Conservation (phyloP, 2,329 filamentous ascomycete genomes). For the Phymatotrichopsis omnivora region DNA sequence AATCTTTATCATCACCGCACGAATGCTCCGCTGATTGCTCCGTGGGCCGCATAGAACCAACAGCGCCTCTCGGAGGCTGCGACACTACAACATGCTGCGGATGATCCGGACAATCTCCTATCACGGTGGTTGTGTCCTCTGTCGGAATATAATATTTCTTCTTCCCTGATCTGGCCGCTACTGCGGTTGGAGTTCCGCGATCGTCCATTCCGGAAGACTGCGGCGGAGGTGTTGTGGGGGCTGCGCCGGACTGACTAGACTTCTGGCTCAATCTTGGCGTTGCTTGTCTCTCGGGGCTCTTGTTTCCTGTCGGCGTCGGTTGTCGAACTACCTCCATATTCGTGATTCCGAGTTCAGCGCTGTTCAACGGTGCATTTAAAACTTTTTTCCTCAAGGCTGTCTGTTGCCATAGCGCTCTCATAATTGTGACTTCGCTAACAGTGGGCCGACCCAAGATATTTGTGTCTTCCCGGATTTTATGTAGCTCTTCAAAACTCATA, state of each 20-base stretch:
- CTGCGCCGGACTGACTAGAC: slow-evolving; percentile 18
- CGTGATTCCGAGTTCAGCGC: slow-evolving; percentile 45
- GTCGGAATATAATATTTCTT: slow-evolving; percentile 26
- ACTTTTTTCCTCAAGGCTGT: slow-evolving; percentile 48
- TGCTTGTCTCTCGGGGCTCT: slow-evolving; percentile 15
- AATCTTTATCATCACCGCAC: slow-evolving; percentile 33
- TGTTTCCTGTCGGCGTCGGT: slow-evolving; percentile 25
- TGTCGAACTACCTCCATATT: slow-evolving; percentile 32
- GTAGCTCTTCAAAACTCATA: slow-evolving; percentile 48
- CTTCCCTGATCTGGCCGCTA: slow-evolving; percentile 6
- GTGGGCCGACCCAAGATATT: slow-evolving; percentile 47
- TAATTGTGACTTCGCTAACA: slow-evolving; percentile 46
- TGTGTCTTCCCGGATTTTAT: slow-evolving; percentile 43
- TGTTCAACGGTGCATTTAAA: slow-evolving; percentile 42
- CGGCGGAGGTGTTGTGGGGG: slow-evolving; percentile 17
- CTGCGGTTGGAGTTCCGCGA: slow-evolving; percentile 17
- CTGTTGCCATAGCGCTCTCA: slow-evolving; percentile 48
- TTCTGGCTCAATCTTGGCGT: slow-evolving; percentile 24
- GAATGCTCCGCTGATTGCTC: too few relatives aligned
- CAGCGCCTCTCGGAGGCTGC: slow-evolving; percentile 18
- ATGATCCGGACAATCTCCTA: slow-evolving; percentile 27
- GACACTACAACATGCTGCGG: slow-evolving; percentile 20
- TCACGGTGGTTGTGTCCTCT: slow-evolving; percentile 29
- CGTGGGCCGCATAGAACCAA: too few relatives aligned
- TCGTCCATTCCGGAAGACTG: slow-evolving; percentile 6